These are phyloP conservation scores for Dichotomocladium elegans DNA, from an alignment of 371 early-diverging fungal genomes.

Conservation along the genomic window DNA sequence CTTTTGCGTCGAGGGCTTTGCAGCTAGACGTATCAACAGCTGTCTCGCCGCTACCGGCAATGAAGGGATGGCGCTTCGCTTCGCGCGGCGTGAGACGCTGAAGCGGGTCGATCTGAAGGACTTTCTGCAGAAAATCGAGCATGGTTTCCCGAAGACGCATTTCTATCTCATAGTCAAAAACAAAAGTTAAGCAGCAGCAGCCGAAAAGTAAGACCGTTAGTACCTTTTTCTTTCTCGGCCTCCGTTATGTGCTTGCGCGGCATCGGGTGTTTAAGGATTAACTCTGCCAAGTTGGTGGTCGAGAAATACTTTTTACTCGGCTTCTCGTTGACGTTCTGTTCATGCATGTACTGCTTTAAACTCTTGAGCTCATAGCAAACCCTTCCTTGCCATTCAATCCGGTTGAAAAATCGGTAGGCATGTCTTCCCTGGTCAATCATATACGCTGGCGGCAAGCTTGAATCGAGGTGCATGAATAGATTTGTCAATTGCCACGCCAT, in stretches of 20 bases:
- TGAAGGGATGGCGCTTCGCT: slow-evolving; percentile 93
- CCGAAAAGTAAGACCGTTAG: no score
- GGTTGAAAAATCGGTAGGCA: slow-evolving; percentile 71
- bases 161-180: slow-evolving; percentile 65
- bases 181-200: no score
- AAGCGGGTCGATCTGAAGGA: slow-evolving; percentile 88
- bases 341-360: slow-evolving; percentile 75
- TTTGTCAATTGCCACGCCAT: neutral
- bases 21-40: slow-evolving; percentile 25
- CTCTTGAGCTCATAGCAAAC: slow-evolving; percentile 71
- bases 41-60: slow-evolving; percentile 84
- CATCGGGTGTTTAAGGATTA: slow-evolving; percentile 83
- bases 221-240: slow-evolving; percentile 46
- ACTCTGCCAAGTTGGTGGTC: slow-evolving; percentile 77
- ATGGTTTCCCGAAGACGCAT: slow-evolving; percentile 65
- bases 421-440: slow-evolving; percentile 92
- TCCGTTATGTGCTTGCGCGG: slow-evolving; percentile 60
- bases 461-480: no score
- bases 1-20: neutral
- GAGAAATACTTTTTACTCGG: slow-evolving; percentile 90
- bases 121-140: slow-evolving; percentile 86
- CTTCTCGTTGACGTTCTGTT: slow-evolving; percentile 74
- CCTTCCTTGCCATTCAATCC: slow-evolving; percentile 28
- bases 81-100: slow-evolving; percentile 95
- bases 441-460: slow-evolving; percentile 68